Evolutionary conservation across 352 stramenopile genomes (phyloP).

Genomic region (Thalassiosira oceanica): DNA sequence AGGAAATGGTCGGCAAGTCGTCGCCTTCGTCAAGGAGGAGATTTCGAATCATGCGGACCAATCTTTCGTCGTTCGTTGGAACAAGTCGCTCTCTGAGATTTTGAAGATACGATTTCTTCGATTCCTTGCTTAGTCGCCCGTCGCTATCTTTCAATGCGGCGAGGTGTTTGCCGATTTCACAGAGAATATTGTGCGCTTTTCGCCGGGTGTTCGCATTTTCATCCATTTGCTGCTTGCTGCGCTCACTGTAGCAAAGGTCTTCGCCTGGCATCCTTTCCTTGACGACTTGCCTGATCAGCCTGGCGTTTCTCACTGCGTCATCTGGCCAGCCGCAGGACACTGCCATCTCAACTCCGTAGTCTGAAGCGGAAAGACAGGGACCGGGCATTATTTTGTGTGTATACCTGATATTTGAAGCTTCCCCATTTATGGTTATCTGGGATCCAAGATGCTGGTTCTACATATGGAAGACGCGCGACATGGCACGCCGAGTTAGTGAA

Average conservation of each 20-base stretch:
- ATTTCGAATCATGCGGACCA: conserved; percentile 37
- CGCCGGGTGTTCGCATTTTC: conserved; percentile 22
- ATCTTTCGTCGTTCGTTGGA: conserved; percentile 29
- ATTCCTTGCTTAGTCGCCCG: conserved; percentile 42
- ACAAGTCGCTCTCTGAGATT: conserved; percentile 35
- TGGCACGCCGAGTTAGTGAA: too few species aligned
- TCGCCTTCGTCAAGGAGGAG: conserved; percentile 40
- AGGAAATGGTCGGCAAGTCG: conserved; percentile 19
- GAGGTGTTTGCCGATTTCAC: conserved; percentile 44
- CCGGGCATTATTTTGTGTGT: conserved; percentile 71
- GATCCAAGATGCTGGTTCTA: conserved; percentile 62
- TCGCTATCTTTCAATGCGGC: conserved; percentile 49
- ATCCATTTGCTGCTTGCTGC: conserved; percentile 1
- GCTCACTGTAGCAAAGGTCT: conserved; percentile 33
- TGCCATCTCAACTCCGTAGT: conserved; percentile 80
- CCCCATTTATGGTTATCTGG: conserved; percentile 40
- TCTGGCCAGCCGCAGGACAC: conserved; percentile 71
- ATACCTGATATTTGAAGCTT: conserved; percentile 62
- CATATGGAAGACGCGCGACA: too few species aligned
- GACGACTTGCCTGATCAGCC: conserved; percentile 36
- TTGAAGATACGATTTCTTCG: conserved; percentile 43
- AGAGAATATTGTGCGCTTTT: conserved; percentile 48
- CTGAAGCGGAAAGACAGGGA: conserved; percentile 54
- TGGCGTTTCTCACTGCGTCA: conserved; percentile 53
- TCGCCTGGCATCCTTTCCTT: conserved; percentile 41